Conservation (phyloP, 768 basidiomycete species). For the Lactarius vividus region DNA sequence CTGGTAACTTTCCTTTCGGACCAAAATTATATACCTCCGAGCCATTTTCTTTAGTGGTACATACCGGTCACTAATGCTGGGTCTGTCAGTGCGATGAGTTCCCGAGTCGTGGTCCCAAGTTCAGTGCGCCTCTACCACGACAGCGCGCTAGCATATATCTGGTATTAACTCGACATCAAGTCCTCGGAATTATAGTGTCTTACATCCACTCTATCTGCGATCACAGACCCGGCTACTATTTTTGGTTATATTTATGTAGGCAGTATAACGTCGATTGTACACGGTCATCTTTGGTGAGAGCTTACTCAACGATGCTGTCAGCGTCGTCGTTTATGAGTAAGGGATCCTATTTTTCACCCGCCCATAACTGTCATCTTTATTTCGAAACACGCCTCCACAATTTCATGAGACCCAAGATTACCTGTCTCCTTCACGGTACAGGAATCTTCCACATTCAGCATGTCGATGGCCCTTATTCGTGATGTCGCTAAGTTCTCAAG, state of each 20-base stretch:
- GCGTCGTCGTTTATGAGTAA: slow-evolving; percentile 99
- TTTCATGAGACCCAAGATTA: slow-evolving; percentile 90
- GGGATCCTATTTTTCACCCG: slow-evolving; percentile 37
- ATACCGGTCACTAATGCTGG: neutral
- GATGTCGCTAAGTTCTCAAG: slow-evolving; percentile 88
- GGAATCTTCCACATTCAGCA: slow-evolving; percentile 89
- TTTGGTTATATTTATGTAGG: slow-evolving; percentile 92
- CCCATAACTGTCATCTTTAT: neutral
- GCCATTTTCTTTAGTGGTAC: neutral
- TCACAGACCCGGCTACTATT: slow-evolving; percentile 98
- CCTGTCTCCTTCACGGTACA: slow-evolving; percentile 82
- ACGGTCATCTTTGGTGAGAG: slow-evolving; percentile 97
- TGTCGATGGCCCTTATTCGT: slow-evolving; percentile 90
- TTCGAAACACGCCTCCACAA: slow-evolving; percentile 70
- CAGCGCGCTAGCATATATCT: slow-evolving; percentile 92
- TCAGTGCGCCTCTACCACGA: slow-evolving; percentile 45
- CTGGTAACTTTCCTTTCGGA: too few species aligned
- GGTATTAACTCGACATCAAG: slow-evolving; percentile 88
- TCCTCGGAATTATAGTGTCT: slow-evolving; percentile 66
- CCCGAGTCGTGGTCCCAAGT: slow-evolving; percentile 23
- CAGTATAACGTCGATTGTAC: slow-evolving; percentile 93
- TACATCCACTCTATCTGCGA: slow-evolving; percentile 89
- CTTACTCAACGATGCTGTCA: slow-evolving; percentile 96
- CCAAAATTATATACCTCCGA: too few species aligned
- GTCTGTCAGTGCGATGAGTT: neutral